Evolutionary conservation across 2,329 filamentous ascomycete genomes (phyloP), one percentile per base, ranked within the genome.

Genomic region (Lasiodiplodia citricola): DNA sequence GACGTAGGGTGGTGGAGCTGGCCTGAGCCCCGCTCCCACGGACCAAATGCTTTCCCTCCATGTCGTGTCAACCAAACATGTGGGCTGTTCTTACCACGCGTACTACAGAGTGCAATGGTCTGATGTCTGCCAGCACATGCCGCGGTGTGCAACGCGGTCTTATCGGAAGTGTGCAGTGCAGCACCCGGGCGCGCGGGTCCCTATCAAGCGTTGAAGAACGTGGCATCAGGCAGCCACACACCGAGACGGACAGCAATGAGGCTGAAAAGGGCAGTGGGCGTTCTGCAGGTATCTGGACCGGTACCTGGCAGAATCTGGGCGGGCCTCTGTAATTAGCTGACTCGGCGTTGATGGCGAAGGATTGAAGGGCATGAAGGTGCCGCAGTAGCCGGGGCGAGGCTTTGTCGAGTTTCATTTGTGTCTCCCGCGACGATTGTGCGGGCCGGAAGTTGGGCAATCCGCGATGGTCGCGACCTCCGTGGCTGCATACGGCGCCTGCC

Each of bases 201-300:
- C 38, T 47, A 51, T 64, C 47, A 13, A 38, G 41, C 13, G 44
- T 52, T 64, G 60, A 64, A 64, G 60, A 64, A 64, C 44, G 47
- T 50, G 41, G 44, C 44, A 37, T 37, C 60, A 64, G 60, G 60
- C 60, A 64, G 60, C 60, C 60, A 64, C 60, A 52, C 25, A 3
- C 47, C 60, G 44, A 47, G 44, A 64, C 13, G 60, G 60, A 10
- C 18, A 38, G 31, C 11, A 13, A 28, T 47, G 60, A 64, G 60
- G 60, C 60, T 64, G 47, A 64, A 52, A 52, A 18, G 18, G 28
- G 37, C n/a, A 10, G 25, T 58, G 35, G 7, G 10, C 11, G 31
- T 31, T 41, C 25, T 37, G 4, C 44, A 51, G 25, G 44, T 44
- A 44, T n/a, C 44, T 50, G 41, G 58, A 37, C 58, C 23, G 41